Evolutionary conservation across 2,329 filamentous ascomycete genomes (phyloP).

Genomic region (Fusarium papillatum): DNA sequence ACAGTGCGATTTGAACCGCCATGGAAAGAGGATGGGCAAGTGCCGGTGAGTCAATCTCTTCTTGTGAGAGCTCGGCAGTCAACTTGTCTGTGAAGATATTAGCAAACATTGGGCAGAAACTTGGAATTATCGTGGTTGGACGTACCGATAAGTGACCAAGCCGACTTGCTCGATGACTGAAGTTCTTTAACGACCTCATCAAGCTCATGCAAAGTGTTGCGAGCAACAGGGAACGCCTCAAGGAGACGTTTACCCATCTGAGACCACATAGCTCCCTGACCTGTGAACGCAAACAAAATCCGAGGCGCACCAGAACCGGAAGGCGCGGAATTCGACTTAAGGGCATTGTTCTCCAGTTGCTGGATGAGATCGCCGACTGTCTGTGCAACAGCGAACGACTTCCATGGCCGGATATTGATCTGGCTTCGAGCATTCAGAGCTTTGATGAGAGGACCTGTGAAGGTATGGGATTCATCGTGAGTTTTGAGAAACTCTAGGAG

Average conservation of each 20-base stretch:
- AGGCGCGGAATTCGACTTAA: conserved; percentile 29
- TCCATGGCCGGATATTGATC: conserved; percentile 36
- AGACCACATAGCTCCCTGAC: conserved; percentile 39
- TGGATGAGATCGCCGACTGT: conserved; percentile 33
- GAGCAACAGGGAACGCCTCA: conserved; percentile 37
- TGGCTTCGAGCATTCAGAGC: conserved; percentile 39
- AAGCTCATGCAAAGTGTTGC: conserved; percentile 29
- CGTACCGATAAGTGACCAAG: conserved; percentile 33
- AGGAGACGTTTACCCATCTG: conserved; percentile 40
- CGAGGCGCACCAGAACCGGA: conserved; percentile 4
- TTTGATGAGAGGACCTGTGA: conserved; percentile 26
- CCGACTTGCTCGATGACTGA: conserved; percentile 11
- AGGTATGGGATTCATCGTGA: conserved; percentile 27
- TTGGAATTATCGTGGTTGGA: neutral
- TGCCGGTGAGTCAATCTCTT: conserved; percentile 30
- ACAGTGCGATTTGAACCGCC: conserved; percentile 35
- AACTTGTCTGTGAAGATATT: conserved; percentile 29
- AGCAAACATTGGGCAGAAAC: neutral
- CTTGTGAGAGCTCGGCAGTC: conserved; percentile 26
- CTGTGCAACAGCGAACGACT: conserved; percentile 37
- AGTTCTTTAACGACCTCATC: conserved; percentile 29
- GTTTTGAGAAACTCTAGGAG: conserved; percentile 29
- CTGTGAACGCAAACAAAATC: conserved; percentile 35
- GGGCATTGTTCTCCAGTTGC: conserved; percentile 32
- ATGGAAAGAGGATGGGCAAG: conserved; percentile 37